Percentiles rank a stretch among this genome's conserved stretches.
Evolutionary conservation across 768 basidiomycete species (phyloP).

Genomic region (Tulasnella sp.): DNA sequence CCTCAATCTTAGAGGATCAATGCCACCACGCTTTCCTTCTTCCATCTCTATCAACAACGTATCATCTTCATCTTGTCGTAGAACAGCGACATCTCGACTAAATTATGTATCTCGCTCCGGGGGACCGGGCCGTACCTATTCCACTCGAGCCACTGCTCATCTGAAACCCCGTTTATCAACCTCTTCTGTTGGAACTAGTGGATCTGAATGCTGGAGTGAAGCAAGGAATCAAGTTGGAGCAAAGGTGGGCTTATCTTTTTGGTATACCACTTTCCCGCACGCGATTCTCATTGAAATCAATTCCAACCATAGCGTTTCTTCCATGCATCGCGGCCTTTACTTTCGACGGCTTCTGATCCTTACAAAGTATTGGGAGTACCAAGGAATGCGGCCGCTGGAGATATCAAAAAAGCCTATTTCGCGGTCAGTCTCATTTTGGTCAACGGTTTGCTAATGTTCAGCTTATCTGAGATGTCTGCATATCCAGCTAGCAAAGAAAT

Average conservation of each 20-base stretch:
- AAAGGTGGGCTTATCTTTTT: too few species aligned
- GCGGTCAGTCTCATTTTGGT: conserved; percentile 41
- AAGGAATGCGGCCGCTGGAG: conserved; percentile 65
- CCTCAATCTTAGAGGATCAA: conserved; percentile 2
- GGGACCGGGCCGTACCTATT: background rate
- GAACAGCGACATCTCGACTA: too few species aligned
- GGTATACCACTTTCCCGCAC: too few species aligned
- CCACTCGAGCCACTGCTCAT: background rate
- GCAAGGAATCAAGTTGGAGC: too few species aligned
- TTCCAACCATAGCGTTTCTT: conserved; percentile 58
- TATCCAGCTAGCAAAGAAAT: conserved; percentile 84
- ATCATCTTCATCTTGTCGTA: conserved; percentile 1
- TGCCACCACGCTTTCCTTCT: conserved; percentile 9
- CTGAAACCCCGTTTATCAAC: background rate
- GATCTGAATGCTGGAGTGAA: too few species aligned
- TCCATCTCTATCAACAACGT: background rate
- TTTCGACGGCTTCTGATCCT: conserved; percentile 59
- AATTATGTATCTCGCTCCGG: too few species aligned
- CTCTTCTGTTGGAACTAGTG: background rate
- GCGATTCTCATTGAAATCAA: too few species aligned
- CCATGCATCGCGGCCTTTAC: conserved; percentile 48
- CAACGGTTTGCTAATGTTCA: background rate
- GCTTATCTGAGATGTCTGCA: background rate
- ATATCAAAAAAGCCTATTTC: conserved; percentile 98
- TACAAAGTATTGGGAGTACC: conserved; percentile 84